Evolutionary conservation across 2,329 filamentous ascomycete genomes (phyloP).

Genomic region (Dothiorella sarmentorum): DNA sequence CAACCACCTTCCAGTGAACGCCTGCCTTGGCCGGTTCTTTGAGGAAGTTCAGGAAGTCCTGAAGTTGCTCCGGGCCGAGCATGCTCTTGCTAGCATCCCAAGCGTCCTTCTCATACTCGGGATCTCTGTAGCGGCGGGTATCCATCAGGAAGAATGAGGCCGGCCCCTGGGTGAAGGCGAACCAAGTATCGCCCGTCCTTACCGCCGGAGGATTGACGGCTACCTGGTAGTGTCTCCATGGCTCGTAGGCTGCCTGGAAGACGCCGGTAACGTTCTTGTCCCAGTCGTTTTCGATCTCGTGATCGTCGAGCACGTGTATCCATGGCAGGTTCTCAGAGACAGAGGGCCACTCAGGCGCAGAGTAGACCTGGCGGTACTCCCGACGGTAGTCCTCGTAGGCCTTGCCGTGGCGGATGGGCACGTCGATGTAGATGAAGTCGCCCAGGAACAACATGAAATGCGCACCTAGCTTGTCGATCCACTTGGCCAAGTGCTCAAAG

Average conservation of each 20-base stretch:
- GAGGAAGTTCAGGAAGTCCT: constrained; percentile 76
- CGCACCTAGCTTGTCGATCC: constrained; percentile 66
- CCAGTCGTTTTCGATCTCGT: constrained; percentile 97
- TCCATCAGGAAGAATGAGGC: constrained; percentile 94
- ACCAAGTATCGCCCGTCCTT: constrained; percentile 68
- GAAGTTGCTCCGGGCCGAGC: constrained; percentile 75
- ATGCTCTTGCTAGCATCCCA: constrained; percentile 73
- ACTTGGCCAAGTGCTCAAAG: constrained; percentile 69
- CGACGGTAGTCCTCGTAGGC: constrained; percentile 74
- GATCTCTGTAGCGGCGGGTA: constrained; percentile 78
- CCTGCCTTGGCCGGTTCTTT: constrained; percentile 67
- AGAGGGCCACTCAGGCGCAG: constrained; percentile 83
- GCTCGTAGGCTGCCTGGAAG: constrained; percentile 74
- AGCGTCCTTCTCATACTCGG: constrained; percentile 58
- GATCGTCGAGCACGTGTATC: constrained; percentile 96
- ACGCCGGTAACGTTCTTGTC: constrained; percentile 75
- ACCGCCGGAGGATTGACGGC: constrained; percentile 75
- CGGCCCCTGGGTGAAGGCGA: constrained; percentile 83
- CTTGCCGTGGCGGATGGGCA: constrained; percentile 74
- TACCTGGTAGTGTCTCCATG: constrained; percentile 83
- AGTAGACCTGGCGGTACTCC: constrained; percentile 94
- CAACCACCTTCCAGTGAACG: constrained; percentile 89
- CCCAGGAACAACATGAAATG: constrained; percentile 73
- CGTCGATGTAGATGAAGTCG: constrained; percentile 88
- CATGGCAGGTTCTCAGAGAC: constrained; percentile 81